These are phyloP conservation scores for Cladosporium austrohemisphaericum DNA, from an alignment of 2,329 filamentous ascomycete species.

Conservation along the genomic window DNA sequence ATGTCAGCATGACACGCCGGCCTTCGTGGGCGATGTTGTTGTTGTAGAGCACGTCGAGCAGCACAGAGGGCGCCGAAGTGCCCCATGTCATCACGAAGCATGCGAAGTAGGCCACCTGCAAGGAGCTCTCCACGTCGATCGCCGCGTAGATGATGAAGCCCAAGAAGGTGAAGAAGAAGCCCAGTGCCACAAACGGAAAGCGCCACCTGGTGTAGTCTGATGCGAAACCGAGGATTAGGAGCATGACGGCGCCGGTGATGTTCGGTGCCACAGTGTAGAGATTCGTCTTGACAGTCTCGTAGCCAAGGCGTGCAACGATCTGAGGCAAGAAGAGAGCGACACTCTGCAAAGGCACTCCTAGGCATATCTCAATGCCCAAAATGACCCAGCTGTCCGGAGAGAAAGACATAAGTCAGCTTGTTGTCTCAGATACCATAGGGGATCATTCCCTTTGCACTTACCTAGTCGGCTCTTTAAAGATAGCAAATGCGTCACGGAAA, in stretches of 20 bases:
- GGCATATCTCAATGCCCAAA: constrained; percentile 55
- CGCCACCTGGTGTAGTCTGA: constrained; percentile 65
- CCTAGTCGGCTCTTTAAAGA: constrained; percentile 55
- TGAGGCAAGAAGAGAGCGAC: constrained; percentile 57
- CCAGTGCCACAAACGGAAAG: constrained; percentile 70
- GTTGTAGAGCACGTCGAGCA: constrained; percentile 70
- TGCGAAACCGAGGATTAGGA: constrained; percentile 67
- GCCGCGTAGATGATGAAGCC: constrained; percentile 77
- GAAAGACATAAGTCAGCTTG: too few species aligned
- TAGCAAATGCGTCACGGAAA: constrained; percentile 48
- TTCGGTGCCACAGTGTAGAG: constrained; percentile 80
- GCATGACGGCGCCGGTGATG: constrained; percentile 66
- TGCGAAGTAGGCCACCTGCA: constrained; percentile 69
- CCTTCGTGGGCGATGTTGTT: constrained; percentile 79
- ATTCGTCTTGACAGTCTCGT: constrained; percentile 63
- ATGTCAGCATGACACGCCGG: constrained; percentile 65
- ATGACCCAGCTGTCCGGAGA: constrained; percentile 54
- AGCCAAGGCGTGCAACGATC: constrained; percentile 53
- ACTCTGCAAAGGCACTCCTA: constrained; percentile 57
- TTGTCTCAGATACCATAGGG: too few species aligned
- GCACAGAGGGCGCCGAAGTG: constrained; percentile 68
- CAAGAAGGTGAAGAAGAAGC: constrained; percentile 69
- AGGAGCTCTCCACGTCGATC: constrained; percentile 58
- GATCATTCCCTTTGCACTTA: too few species aligned
- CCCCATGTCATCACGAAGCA: constrained; percentile 81